Conservation (phyloP, 75 land plant genomes). For the Cupressus sempervirens region DNA sequence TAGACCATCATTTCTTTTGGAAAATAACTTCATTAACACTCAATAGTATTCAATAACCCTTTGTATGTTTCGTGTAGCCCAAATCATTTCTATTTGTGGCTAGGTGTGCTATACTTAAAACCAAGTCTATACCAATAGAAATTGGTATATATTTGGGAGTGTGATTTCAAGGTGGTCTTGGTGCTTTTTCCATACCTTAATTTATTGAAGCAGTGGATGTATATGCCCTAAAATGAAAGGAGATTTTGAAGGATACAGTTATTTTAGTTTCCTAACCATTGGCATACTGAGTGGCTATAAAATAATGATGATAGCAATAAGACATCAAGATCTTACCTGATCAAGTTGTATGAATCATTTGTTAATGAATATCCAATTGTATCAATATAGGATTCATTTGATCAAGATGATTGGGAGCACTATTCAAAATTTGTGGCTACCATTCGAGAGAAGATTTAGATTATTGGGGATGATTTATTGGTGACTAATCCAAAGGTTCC, state of each 20-base stretch:
- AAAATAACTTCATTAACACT: not conserved
- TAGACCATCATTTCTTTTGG: not conserved
- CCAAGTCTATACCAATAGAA: too few relatives aligned
- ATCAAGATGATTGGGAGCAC: slow-evolving; percentile 98
- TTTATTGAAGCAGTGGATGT: too few relatives aligned
- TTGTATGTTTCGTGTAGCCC: too few relatives aligned
- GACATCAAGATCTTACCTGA: slow-evolving; percentile 79
- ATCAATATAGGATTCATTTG: slow-evolving; percentile 97
- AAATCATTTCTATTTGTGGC: too few relatives aligned
- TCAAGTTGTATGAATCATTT: slow-evolving; percentile 88
- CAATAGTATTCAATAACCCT: too few relatives aligned
- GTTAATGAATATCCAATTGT: slow-evolving; percentile 83
- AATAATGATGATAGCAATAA: slow-evolving; percentile 88
- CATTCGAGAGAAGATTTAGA: slow-evolving; percentile 79
- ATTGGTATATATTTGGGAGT: too few relatives aligned
- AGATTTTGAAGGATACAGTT: not conserved
- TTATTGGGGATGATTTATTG: slow-evolving; percentile 95
- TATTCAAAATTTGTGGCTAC: slow-evolving; percentile 70
- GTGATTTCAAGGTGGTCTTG: too few relatives aligned
- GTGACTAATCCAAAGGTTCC: slow-evolving; percentile 95
- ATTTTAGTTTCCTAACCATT: not conserved
- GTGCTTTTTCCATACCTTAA: too few relatives aligned
- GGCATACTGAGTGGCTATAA: slow-evolving; percentile 30
- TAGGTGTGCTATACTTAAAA: too few relatives aligned
- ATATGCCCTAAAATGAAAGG: too few relatives aligned